phyloP scores from a whole-genome alignment of 176 grass and related monocot species.

The Pontederia paniculata region DNA sequence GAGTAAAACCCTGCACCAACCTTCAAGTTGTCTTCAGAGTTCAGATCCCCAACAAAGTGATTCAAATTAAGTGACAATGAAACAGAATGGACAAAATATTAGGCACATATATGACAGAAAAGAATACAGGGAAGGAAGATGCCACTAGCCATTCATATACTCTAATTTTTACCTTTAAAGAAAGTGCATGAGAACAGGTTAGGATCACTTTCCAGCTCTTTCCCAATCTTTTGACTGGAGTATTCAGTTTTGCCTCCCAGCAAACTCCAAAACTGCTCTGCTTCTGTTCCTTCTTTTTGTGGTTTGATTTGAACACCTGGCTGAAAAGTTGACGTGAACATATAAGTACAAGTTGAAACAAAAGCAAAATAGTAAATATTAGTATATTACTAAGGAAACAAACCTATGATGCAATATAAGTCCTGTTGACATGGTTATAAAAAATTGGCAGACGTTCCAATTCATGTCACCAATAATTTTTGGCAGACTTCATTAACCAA shows the following conservation, averaged over 20 bases:
- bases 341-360: not conserved
- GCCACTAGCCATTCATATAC: not conserved
- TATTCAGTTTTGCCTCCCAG: conserved; percentile 89
- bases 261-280: conserved; percentile 89
- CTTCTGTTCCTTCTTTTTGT: conserved; percentile 94
- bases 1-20: conserved; percentile 31
- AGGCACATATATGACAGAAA: conserved; percentile 17
- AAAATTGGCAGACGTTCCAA: too few relatives aligned
- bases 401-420: too few relatives aligned
- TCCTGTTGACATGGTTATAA: too few relatives aligned
- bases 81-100: conserved; percentile 17
- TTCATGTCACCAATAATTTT: too few relatives aligned
- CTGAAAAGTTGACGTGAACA: conserved; percentile 26
- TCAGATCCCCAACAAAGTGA: conserved; percentile 25
- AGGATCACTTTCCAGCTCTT: conserved; percentile 73
- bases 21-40: conserved; percentile 84
- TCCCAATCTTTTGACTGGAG: conserved; percentile 69
- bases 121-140: not conserved
- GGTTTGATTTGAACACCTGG: conserved; percentile 84
- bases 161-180: conserved; percentile 48
- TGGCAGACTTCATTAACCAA: too few relatives aligned
- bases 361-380: too few relatives aligned
- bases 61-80: conserved; percentile 22
- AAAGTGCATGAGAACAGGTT: conserved; percentile 86
- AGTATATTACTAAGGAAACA: too few relatives aligned